Conservation (phyloP, 2,329 filamentous ascomycete genomes). For the Penicillium hordei region DNA sequence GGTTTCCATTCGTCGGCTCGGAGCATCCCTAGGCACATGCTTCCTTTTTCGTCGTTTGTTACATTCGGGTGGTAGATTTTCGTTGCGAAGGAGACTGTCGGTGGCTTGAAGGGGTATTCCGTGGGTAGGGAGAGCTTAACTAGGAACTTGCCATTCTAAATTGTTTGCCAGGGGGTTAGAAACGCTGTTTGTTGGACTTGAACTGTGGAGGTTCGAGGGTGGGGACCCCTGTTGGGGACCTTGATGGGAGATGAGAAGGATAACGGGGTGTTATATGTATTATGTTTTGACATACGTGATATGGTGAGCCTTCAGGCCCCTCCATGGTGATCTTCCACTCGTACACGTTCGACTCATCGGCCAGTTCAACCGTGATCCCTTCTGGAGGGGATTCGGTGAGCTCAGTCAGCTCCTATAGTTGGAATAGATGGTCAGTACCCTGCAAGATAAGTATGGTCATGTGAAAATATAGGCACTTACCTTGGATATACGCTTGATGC, state of each 20-base stretch:
- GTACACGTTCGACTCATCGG: slow-evolving; percentile 64
- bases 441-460: background rate
- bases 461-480: slow-evolving; percentile 22
- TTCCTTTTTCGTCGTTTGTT: slow-evolving; percentile 79
- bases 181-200: background rate
- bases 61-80: slow-evolving; percentile 97
- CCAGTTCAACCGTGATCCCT: slow-evolving; percentile 58
- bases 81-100: slow-evolving; percentile 74
- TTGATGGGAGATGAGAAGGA: background rate
- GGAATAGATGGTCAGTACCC: background rate
- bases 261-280: background rate
- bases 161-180: slow-evolving; percentile 11
- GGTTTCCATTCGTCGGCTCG: slow-evolving; percentile 92
- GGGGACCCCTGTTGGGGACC: background rate
- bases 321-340: slow-evolving; percentile 68
- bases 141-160: slow-evolving; percentile 69
- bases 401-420: slow-evolving; percentile 59
- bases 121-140: slow-evolving; percentile 70
- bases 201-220: background rate
- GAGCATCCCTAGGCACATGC: slow-evolving; percentile 81
- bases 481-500: slow-evolving; percentile 51
- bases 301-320: slow-evolving; percentile 64
- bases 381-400: slow-evolving; percentile 55
- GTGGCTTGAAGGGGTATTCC: slow-evolving; percentile 89
- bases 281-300: slow-evolving; percentile 54